Evolutionary conservation across 2,329 filamentous ascomycete species (phyloP), one percentile per base, ranked within the genome.

Genomic region (Tolypocladium ophioglossoides): DNA sequence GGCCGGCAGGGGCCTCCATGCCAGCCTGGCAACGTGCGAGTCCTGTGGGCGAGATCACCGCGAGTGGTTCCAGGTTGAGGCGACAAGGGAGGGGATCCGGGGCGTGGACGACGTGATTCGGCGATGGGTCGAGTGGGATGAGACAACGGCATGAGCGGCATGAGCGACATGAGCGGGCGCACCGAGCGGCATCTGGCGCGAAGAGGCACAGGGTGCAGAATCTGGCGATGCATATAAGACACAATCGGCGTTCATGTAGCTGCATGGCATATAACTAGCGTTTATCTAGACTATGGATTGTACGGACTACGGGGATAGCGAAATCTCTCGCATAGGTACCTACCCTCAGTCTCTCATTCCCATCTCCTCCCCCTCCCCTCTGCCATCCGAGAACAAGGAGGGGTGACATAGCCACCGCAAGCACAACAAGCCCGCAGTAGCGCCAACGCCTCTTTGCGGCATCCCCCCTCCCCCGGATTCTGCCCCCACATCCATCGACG

Each of bases 51-150:
- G 84, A 64, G 85, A 90, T 62, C 94, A 99, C 69, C 77, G 86
- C 52, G 94, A 99, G 72, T 99, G 92, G 92, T 99, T 99, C 67
- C 88, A 95, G 71, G 84, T 96, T 1, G 83, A 89, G 57, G 88
- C 89, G 0, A 85, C 76, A 24, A 80, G 84, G 59, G 78, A 85
- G 32, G 88, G 85, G 0, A 78, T 97, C 3, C 81, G 78, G 56
- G 77, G 80, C 73, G 75, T 82, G 74, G 74, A 82, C 58, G 76
- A 87, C 59, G 82, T 91, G 56, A 84, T 96, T 41, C 82, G 85
- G 64, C 74, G 90, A 59, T 99, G 94, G 94, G 84, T 91, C 10
- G 80, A 81, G 12, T 97, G 91, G 90, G 88, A 86, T 53, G 86
- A 89, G 69, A 69, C 51, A n/a, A 61, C 57, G 30, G 52, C 24